phyloP scores from a whole-genome alignment of 805 yeast species.

The Ogataea trehalophila region DNA sequence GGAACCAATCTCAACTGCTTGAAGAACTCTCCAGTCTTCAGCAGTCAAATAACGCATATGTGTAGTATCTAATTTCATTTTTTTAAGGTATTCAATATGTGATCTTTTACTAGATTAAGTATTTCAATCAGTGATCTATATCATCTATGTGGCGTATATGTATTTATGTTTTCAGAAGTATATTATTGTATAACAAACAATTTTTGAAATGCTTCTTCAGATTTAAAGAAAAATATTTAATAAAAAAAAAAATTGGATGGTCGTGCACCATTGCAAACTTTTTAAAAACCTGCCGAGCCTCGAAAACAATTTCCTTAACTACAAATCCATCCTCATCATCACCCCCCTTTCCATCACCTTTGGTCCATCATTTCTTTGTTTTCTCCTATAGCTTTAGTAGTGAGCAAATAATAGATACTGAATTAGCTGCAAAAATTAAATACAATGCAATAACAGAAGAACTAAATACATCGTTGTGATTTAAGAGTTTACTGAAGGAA shows the following conservation, averaged over 20 bases:
- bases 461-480: too few species aligned
- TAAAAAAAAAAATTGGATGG: not conserved
- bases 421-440: too few species aligned
- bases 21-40: slow-evolving; percentile 85
- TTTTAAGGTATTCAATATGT: slow-evolving; percentile 6
- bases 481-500: too few species aligned
- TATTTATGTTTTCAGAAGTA: not conserved
- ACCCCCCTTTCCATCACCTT: too few species aligned
- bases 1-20: slow-evolving; percentile 88
- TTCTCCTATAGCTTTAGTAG: too few species aligned
- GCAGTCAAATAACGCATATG: slow-evolving; percentile 90
- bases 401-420: too few species aligned
- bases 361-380: too few species aligned
- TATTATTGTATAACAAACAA: too few species aligned
- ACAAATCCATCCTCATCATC: too few species aligned
- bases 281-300: too few species aligned
- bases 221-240: not conserved
- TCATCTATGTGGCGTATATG: not conserved
- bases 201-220: not conserved
- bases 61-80: slow-evolving; percentile 86
- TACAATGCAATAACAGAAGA: too few species aligned
- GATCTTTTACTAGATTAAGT: not conserved
- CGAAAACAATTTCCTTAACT: too few species aligned
- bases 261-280: not conserved
- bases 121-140: not conserved